Conservation (phyloP, 2,329 filamentous ascomycete species). For the Fusarium sarcochroum region DNA sequence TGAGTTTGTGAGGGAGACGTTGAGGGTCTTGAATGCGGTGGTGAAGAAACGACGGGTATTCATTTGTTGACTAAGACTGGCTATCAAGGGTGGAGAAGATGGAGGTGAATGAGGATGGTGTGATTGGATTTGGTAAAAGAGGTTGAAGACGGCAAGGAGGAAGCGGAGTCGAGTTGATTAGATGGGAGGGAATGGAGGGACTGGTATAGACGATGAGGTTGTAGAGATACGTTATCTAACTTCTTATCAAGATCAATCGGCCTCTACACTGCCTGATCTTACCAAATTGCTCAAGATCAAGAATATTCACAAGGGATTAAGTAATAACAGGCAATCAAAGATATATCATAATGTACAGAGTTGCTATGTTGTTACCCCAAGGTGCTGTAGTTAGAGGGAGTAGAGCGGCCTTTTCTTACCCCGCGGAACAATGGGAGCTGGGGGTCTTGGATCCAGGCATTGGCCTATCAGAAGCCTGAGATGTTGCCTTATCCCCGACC, state of each 20-base stretch:
- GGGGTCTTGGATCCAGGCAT: background rate
- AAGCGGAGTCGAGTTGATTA: constrained; percentile 3
- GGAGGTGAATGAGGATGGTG: constrained; percentile 29
- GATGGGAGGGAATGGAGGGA: background rate
- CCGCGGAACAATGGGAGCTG: constrained; percentile 21
- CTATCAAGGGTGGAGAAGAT: constrained; percentile 29
- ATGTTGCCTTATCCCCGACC: constrained; percentile 31
- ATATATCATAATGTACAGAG: background rate
- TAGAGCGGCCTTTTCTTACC: constrained; percentile 38
- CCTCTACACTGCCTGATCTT: background rate
- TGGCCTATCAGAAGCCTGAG: constrained; percentile 33
- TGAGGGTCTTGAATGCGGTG: constrained; percentile 31
- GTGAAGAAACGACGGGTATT: constrained; percentile 39
- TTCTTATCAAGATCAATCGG: background rate
- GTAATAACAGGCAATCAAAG: background rate
- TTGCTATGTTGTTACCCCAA: background rate
- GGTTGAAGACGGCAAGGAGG: background rate
- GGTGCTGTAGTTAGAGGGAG: background rate
- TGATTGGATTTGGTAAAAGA: constrained; percentile 25
- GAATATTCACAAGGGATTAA: background rate
- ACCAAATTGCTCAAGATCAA: background rate
- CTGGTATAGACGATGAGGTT: constrained; percentile 2
- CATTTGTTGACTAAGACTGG: constrained; percentile 35
- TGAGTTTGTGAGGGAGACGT: constrained; percentile 28
- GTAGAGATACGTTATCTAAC: constrained; percentile 5